Evolutionary conservation across 139 green algal species (phyloP).

Genomic region (Micromonas pusilla): DNA sequence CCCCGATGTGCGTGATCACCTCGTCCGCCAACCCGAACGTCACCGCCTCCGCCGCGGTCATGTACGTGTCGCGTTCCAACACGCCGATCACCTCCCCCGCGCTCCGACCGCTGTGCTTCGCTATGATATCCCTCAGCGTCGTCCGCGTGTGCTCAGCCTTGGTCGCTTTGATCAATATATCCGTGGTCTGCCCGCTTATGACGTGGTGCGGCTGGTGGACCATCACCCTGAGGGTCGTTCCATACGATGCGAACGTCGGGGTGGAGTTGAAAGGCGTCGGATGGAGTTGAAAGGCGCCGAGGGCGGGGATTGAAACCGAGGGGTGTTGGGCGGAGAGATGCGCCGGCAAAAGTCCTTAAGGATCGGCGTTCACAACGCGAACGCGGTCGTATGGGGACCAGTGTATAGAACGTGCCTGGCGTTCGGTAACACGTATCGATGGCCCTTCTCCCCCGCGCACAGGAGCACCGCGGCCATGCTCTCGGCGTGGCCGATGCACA

Average conservation of each 20-base stretch:
- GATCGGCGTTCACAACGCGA: too few species aligned
- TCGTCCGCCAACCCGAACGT: conserved; percentile 81
- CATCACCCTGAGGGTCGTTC: too few species aligned
- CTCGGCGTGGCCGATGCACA: conserved; percentile 86
- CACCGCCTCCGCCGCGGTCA: conserved; percentile 63
- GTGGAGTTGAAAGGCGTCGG: too few species aligned
- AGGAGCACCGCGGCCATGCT: conserved; percentile 68
- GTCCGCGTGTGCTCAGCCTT: conserved; percentile 80
- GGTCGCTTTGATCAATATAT: conserved; percentile 86
- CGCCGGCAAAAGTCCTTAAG: too few species aligned
- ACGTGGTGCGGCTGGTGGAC: conserved; percentile 73
- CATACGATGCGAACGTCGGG: too few species aligned
- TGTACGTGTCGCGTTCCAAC: conserved; percentile 82
- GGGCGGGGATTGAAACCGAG: too few species aligned
- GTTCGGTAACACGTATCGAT: conserved; percentile 77
- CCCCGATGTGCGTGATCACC: neutral
- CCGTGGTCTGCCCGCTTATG: conserved; percentile 73
- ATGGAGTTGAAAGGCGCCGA: too few species aligned
- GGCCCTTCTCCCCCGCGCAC: conserved; percentile 38
- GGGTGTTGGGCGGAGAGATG: too few species aligned
- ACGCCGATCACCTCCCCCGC: neutral
- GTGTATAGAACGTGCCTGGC: too few species aligned
- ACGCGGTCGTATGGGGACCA: too few species aligned
- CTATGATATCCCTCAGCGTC: conserved; percentile 72
- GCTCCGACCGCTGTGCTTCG: conserved; percentile 65